phyloP scores from a whole-genome alignment of 1,139 yeast genomes.

The Saccharomycopsis phalli region DNA sequence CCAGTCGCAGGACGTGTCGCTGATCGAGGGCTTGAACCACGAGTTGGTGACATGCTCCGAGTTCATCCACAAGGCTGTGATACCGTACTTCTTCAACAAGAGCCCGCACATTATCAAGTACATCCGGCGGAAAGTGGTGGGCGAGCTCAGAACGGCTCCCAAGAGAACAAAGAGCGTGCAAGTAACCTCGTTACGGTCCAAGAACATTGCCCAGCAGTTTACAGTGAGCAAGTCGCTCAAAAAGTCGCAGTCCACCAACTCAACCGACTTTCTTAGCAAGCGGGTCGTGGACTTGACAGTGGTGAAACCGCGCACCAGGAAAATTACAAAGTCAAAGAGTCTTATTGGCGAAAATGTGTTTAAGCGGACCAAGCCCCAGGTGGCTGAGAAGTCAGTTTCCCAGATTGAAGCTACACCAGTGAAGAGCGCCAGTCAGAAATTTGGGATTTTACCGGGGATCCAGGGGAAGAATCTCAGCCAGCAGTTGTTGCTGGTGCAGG shows the following conservation, averaged over 20 bases:
- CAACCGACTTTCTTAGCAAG: slow-evolving; percentile 8
- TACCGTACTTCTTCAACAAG: slow-evolving; percentile 18
- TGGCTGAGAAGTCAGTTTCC: slow-evolving; percentile 11
- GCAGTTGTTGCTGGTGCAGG: too few relatives aligned
- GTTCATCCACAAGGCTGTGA: slow-evolving; percentile 11
- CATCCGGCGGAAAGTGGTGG: slow-evolving; percentile 13
- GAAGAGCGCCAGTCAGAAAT: slow-evolving; percentile 8
- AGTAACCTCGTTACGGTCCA: slow-evolving; percentile 1
- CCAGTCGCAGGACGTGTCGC: slow-evolving; percentile 6
- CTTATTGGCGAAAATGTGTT: not conserved
- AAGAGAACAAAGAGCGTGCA: not conserved
- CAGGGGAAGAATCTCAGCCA: too few relatives aligned
- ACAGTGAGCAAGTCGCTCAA: not conserved
- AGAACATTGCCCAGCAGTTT: not conserved
- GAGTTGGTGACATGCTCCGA: slow-evolving; percentile 8
- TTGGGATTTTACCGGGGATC: too few relatives aligned
- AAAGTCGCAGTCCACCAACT: not conserved
- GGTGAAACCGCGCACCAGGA: not conserved
- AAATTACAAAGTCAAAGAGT: slow-evolving; percentile 8
- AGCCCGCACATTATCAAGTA: slow-evolving; percentile 15
- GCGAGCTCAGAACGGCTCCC: slow-evolving; percentile 1
- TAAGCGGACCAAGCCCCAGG: not conserved
- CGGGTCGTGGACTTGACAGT: slow-evolving; percentile 16
- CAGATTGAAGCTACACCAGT: slow-evolving; percentile 19
- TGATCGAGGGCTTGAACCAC: too few relatives aligned